These are phyloP conservation scores for Puya raimondii DNA, from an alignment of 176 grass and related monocot genomes.

Conservation along the genomic window DNA sequence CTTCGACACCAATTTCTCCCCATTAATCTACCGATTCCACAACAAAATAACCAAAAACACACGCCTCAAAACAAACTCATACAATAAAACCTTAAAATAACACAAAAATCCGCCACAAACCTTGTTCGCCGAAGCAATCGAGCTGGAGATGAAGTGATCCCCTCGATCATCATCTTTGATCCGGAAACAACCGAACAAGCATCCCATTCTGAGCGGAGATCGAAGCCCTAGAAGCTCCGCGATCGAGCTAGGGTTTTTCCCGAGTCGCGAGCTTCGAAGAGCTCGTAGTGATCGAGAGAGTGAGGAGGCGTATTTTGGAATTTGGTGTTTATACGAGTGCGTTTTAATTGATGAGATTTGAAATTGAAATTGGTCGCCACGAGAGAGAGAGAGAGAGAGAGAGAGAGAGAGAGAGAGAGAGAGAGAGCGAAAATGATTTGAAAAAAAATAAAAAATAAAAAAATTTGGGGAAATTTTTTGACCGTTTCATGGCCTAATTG, in stretches of 20 bases:
- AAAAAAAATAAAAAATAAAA: no score
- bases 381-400: constrained; percentile 5
- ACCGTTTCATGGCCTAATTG: not conserved
- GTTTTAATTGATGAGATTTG: constrained; percentile 30
- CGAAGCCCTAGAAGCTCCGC: not conserved
- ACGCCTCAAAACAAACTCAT: no score
- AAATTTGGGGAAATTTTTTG: constrained; percentile 9
- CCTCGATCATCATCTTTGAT: constrained; percentile 15
- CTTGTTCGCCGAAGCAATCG: constrained; percentile 35
- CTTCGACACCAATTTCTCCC: constrained; percentile 40
- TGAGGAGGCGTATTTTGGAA: constrained; percentile 7
- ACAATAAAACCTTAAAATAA: not conserved
- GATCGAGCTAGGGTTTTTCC: not conserved
- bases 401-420: constrained; percentile 4
- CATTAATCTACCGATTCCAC: constrained; percentile 14
- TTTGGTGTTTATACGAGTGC: not conserved
- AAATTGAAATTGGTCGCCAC: constrained; percentile 75
- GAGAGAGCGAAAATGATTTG: not conserved
- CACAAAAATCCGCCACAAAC: constrained; percentile 5
- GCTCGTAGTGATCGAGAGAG: constrained; percentile 7
- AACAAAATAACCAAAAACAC: not conserved
- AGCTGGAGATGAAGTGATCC: constrained; percentile 22
- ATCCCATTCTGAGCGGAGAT: constrained; percentile 36
- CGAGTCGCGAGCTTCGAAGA: not conserved
- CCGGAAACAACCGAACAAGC: constrained; percentile 72